Base-by-base conservation (phyloP, 306 rosid genomes). In the Myrica gale region DNA sequence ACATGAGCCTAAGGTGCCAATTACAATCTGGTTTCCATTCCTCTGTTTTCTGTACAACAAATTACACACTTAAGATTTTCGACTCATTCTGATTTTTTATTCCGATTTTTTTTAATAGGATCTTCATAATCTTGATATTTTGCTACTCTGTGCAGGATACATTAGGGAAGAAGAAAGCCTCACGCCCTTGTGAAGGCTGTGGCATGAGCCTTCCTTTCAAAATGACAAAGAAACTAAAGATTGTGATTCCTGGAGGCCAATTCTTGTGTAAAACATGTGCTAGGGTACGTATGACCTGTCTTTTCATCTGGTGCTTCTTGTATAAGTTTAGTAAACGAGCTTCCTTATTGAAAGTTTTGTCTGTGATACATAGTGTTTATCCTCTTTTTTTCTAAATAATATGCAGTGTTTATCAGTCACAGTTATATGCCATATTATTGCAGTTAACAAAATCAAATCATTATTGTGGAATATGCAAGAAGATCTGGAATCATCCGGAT, bases 391-490 rank as follows among this genome's bases (percentile, higher is more conserved):
- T n/a, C n/a, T n/a, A n/a, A n/a, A n/a, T n/a, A n/a, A n/a, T n/a
- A n/a, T n/a, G n/a, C n/a, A 55, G 61, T 42, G 68, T 82, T 56
- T 61, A 50, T 41, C 77, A 54, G 81, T 82, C 48, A 76, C 45
- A 75, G n/a, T 74, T 68, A 39, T 73, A 39, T 41, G 65, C 68
- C 55, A 46, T 53, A 39, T 74, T 74, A n/a, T 76, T 83, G 84
- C 93, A 96, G 99, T 76, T 92, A 75, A 85, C 87, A 37, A 96
- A 90, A 85, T 89, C 93, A 56, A 95, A 96, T 66, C 98, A 96
- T 85, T 79, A 83, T 82, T 96, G 99, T 74, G 99, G 99, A 89
- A 92, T 96, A 83, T 96, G 99, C 91, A 90, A 90, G 85, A 96
- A 89, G 84, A 87, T 91, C 75, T 92, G 87, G 94, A 90, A 91